A percentile compares a stretch with the other conserved stretches of the same genome.
These are phyloP conservation scores for Acmispon strigosus DNA, from an alignment of 306 rosid genomes.

Conservation along the genomic window DNA sequence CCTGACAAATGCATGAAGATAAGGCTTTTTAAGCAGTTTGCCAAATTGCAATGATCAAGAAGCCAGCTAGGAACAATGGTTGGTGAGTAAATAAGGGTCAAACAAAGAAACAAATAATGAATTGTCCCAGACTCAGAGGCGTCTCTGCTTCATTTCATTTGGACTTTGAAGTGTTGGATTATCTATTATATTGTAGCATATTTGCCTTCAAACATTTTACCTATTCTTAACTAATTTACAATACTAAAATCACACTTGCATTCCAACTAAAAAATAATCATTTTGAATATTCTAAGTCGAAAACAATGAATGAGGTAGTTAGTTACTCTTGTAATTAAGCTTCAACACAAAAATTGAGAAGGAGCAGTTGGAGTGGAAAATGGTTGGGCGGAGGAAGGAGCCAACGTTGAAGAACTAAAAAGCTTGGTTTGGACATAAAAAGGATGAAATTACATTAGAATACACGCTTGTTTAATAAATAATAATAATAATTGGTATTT, in stretches of 20 bases:
- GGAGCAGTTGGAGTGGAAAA: conserved; percentile 12
- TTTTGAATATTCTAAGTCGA: no score
- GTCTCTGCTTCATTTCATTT: neutral
- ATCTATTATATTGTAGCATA: no score
- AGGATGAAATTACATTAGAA: neutral
- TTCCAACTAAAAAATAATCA: no score
- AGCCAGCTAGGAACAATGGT: neutral
- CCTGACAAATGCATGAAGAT: conserved; percentile 2
- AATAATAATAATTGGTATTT: neutral
- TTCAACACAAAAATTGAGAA: neutral
- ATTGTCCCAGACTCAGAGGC: neutral
- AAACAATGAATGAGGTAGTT: no score
- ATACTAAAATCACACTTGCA: no score
- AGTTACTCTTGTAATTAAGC: no score
- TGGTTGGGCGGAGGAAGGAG: conserved; percentile 18
- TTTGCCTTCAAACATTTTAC: no score
- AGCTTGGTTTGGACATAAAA: conserved; percentile 12
- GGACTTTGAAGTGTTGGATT: no score
- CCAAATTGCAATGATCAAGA: neutral
- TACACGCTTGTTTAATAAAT: no score
- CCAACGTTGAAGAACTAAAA: conserved; percentile 35
- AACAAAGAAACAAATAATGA: conserved; percentile 13
- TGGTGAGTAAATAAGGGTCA: neutral
- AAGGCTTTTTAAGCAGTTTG: conserved; percentile 19
- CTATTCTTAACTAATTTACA: no score